Evolutionary conservation across 768 basidiomycete species (phyloP).

Genomic region (Tulasnella sp.): DNA sequence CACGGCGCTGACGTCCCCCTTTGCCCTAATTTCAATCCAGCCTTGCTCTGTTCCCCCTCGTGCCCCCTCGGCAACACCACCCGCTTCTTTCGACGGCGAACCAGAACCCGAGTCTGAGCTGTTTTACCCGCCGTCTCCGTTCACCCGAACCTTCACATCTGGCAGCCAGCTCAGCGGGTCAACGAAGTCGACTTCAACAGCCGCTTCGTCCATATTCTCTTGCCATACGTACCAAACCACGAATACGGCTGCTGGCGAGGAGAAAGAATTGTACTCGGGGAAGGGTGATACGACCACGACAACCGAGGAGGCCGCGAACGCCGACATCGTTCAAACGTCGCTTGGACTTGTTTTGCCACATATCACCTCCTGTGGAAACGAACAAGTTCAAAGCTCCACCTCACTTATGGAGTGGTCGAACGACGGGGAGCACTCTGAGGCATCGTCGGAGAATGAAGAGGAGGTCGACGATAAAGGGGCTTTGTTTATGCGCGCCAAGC

Average conservation of each 20-base stretch:
- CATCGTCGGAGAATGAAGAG: neutral
- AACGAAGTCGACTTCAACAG: neutral
- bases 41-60: neutral
- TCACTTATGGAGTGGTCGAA: neutral
- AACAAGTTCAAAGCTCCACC: neutral
- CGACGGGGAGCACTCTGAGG: neutral
- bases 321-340: neutral
- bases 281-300: neutral
- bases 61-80: neutral
- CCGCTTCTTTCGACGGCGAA: neutral
- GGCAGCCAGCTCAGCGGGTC: neutral
- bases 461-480: neutral
- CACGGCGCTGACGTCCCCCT: too few relatives aligned
- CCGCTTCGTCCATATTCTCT: neutral
- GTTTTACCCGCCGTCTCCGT: neutral
- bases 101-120: neutral
- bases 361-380: neutral
- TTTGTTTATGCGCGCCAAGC: neutral
- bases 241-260: neutral
- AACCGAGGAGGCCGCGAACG: neutral
- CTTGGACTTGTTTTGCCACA: too few relatives aligned
- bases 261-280: too few relatives aligned
- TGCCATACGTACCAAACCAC: neutral
- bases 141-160: neutral
- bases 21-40: neutral